These are phyloP conservation scores for Lepraria neglecta DNA, from an alignment of 495 filamentous ascomycete genomes.

Conservation along the genomic window DNA sequence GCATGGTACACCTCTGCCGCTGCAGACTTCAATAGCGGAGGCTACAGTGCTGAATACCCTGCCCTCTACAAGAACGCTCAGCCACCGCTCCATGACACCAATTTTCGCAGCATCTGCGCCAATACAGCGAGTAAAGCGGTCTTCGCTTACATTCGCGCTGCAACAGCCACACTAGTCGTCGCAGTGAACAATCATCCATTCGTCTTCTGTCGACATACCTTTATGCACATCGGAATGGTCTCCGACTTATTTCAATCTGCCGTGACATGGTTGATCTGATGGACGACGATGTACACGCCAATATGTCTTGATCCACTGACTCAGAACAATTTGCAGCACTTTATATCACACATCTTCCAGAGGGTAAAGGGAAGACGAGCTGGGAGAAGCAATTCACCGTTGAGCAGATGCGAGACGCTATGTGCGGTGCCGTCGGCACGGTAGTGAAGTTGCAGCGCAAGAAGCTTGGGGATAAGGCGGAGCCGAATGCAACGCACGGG, in stretches of 20 bases:
- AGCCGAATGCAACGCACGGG: slow-evolving; percentile 41
- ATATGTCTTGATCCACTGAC: slow-evolving; percentile 44
- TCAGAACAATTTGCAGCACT: slow-evolving; percentile 47
- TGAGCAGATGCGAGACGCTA: slow-evolving; percentile 36
- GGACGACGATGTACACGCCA: slow-evolving; percentile 38
- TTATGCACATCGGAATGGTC: slow-evolving; percentile 50
- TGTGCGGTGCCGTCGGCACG: slow-evolving; percentile 37
- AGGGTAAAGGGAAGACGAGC: slow-evolving; percentile 23
- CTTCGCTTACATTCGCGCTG: slow-evolving; percentile 44
- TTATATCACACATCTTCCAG: slow-evolving; percentile 43
- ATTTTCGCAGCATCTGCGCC: slow-evolving; percentile 40
- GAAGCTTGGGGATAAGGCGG: slow-evolving; percentile 32
- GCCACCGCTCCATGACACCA: slow-evolving; percentile 43
- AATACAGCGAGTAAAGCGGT: slow-evolving; percentile 39
- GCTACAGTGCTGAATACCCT: slow-evolving; percentile 29
- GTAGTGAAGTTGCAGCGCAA: slow-evolving; percentile 40
- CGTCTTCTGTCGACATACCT: slow-evolving; percentile 43
- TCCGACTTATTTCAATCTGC: slow-evolving; percentile 38
- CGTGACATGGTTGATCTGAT: slow-evolving; percentile 37
- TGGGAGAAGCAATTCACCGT: slow-evolving; percentile 39
- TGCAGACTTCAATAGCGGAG: slow-evolving; percentile 9
- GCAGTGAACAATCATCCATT: slow-evolving; percentile 47
- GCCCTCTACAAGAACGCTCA: slow-evolving; percentile 43
- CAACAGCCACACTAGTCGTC: slow-evolving; percentile 30
- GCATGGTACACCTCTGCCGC: slow-evolving; percentile 11